Conservation (phyloP, 1,284 basidiomycete genomes). For the Papiliotrema fonsecae region DNA sequence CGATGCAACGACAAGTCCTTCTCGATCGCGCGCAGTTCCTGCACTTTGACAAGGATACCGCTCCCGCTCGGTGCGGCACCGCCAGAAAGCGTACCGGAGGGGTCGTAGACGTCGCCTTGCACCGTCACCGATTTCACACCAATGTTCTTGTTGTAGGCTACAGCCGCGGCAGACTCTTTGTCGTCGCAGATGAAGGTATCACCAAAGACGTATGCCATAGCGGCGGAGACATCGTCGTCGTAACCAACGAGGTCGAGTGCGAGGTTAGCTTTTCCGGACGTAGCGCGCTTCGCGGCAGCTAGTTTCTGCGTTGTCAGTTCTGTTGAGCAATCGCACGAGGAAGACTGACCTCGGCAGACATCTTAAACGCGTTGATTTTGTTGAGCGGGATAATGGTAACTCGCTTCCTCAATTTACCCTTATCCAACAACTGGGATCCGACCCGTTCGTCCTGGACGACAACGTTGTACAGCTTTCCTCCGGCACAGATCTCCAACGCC, state of each 20-base stretch:
- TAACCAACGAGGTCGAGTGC: conserved; percentile 86
- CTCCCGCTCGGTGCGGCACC: conserved; percentile 76
- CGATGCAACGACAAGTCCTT: conserved; percentile 58
- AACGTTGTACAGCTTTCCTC: conserved; percentile 87
- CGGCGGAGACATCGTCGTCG: conserved; percentile 74
- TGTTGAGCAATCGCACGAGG: neutral
- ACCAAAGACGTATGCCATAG: conserved; percentile 92
- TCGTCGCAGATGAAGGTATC: conserved; percentile 90
- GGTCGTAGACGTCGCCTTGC: conserved; percentile 95
- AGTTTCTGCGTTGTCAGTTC: conserved; percentile 58
- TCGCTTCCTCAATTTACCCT: conserved; percentile 75
- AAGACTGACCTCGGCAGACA: conserved; percentile 58
- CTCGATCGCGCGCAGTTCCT: conserved; percentile 67
- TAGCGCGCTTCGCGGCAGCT: conserved; percentile 66
- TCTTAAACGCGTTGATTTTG: conserved; percentile 73
- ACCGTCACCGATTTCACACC: conserved; percentile 82
- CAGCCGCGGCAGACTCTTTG: conserved; percentile 77
- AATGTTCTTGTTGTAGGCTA: conserved; percentile 77
- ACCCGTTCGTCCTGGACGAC: conserved; percentile 87
- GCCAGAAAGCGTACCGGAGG: conserved; percentile 87
- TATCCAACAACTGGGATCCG: conserved; percentile 76
- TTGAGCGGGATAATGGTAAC: conserved; percentile 92
- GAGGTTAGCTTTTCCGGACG: conserved; percentile 74
- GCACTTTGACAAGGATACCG: conserved; percentile 77
- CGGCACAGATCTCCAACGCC: conserved; percentile 90